These are phyloP conservation scores for Wickerhamia fluorescens DNA, from an alignment of 805 yeast species.

Conservation along the genomic window DNA sequence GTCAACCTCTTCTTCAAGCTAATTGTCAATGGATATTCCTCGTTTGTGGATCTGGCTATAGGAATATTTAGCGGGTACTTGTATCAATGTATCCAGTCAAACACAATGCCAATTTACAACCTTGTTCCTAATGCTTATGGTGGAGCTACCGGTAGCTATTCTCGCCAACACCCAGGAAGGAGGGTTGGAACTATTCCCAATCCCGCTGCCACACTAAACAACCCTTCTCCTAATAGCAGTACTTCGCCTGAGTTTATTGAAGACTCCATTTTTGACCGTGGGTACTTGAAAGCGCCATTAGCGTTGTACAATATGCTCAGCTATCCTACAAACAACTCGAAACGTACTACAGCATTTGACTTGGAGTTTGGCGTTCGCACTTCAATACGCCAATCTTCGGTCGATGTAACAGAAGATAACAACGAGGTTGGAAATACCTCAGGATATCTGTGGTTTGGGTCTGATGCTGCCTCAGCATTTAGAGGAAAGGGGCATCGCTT, in stretches of 20 bases:
- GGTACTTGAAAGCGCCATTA: constrained; percentile 51
- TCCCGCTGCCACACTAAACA: constrained; percentile 4
- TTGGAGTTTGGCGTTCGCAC: no score
- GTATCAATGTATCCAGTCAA: constrained; percentile 57
- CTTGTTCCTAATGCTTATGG: constrained; percentile 27
- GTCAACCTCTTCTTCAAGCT: constrained; percentile 25
- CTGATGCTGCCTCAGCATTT: no score
- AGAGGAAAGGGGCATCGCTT: constrained; percentile 34
- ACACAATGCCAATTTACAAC: constrained; percentile 39
- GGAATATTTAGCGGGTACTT: constrained; percentile 54
- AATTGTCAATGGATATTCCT: constrained; percentile 36
- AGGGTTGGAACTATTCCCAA: constrained; percentile 25
- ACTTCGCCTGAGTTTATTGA: constrained; percentile 13
- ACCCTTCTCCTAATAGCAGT: not conserved
- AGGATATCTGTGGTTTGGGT: no score
- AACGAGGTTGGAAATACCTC: not conserved
- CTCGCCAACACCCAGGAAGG: constrained; percentile 10
- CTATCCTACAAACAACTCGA: constrained; percentile 16
- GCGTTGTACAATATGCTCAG: constrained; percentile 26
- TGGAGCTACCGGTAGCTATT: constrained; percentile 1
- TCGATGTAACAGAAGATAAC: no score
- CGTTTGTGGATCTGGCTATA: constrained; percentile 34
- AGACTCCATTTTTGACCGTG: constrained; percentile 44
- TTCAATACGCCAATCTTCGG: no score
- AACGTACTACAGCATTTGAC: constrained; percentile 4